These are phyloP conservation scores for Aspergillus pseudoterreus DNA, from an alignment of 2,329 filamentous ascomycete species.

Conservation along the genomic window DNA sequence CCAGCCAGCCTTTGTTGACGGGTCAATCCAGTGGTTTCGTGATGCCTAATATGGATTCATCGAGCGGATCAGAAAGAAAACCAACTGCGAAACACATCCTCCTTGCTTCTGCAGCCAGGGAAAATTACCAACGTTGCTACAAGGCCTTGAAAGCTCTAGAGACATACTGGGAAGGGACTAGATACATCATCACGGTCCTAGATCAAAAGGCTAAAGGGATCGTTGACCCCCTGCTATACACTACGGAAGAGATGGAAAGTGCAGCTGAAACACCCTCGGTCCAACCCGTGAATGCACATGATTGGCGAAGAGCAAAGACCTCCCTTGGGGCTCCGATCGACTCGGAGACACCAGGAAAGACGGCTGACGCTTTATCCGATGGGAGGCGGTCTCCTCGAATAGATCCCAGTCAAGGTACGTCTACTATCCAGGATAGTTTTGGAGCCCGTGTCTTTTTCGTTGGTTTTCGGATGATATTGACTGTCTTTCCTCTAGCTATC, in stretches of 20 bases:
- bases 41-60: constrained; percentile 29
- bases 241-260: constrained; percentile 72
- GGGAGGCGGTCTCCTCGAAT: constrained; percentile 44
- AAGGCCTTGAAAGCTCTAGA: constrained; percentile 78
- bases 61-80: constrained; percentile 26
- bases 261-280: constrained; percentile 55
- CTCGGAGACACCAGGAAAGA: constrained; percentile 15
- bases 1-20: constrained; percentile 28
- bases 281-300: constrained; percentile 49
- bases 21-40: constrained; percentile 34
- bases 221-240: constrained; percentile 67
- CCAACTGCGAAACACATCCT: constrained; percentile 64
- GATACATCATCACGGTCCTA: constrained; percentile 80
- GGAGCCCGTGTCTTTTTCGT: too few relatives aligned
- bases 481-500: constrained; percentile 55
- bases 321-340: constrained; percentile 29
- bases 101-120: constrained; percentile 74
- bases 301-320: constrained; percentile 43
- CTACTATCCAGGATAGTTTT: background rate
- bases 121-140: constrained; percentile 85
- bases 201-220: constrained; percentile 87
- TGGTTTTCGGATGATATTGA: constrained; percentile 4
- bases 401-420: constrained; percentile 50
- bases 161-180: constrained; percentile 79
- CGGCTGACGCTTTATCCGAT: constrained; percentile 26